A percentile compares a stretch with the other conserved stretches of the same genome.
phyloP scores from a whole-genome alignment of 1,284 basidiomycete genomes.

The Kwoniella shivajii region DNA sequence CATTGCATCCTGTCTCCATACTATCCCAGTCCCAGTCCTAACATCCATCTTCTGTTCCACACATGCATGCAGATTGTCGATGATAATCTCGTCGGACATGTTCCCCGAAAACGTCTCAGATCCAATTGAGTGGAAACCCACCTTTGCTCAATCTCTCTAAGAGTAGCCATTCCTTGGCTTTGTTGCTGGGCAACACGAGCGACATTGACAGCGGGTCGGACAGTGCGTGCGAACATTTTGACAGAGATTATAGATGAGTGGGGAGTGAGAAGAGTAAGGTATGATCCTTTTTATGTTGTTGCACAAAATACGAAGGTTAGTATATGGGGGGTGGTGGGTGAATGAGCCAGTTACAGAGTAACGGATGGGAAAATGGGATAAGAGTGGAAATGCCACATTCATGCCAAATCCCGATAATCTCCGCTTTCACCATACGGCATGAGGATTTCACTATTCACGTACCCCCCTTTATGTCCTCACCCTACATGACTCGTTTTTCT shows the following conservation, averaged over 20 bases:
- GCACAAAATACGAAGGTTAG: too few species aligned
- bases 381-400: not conserved
- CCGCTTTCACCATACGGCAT: not conserved
- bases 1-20: not conserved
- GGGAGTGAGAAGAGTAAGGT: slow-evolving; percentile 14
- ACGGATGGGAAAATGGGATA: not conserved
- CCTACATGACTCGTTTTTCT: too few species aligned
- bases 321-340: too few species aligned
- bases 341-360: too few species aligned
- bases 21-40: not conserved
- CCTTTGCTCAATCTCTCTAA: slow-evolving; percentile 94
- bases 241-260: slow-evolving; percentile 19
- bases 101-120: not conserved
- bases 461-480: too few species aligned
- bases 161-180: slow-evolving; percentile 86
- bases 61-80: too few species aligned
- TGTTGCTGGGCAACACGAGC: slow-evolving; percentile 60
- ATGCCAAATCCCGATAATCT: not conserved
- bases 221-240: slow-evolving; percentile 62
- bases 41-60: not conserved
- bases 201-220: slow-evolving; percentile 62
- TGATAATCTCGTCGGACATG: not conserved
- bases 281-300: too few species aligned
- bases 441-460: too few species aligned
- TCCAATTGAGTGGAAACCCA: slow-evolving; percentile 42